Evolutionary conservation across 331 rosid genomes (phyloP).

Genomic region (Rosa hybrid): DNA sequence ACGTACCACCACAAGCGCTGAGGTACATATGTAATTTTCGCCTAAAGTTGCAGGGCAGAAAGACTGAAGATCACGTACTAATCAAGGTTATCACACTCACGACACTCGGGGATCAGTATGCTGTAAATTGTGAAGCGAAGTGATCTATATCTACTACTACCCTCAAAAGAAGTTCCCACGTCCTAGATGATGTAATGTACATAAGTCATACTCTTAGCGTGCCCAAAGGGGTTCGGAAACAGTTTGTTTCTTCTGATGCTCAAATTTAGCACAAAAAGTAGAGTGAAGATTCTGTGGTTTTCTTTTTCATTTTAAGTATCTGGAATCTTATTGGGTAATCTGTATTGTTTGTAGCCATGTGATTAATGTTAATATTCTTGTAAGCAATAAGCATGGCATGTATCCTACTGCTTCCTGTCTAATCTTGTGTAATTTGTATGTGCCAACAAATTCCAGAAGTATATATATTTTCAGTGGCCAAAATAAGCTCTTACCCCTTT

Average conservation of each 20-base stretch:
- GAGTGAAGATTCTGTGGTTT: conserved; percentile 23
- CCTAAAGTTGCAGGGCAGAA: conserved; percentile 43
- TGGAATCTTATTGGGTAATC: conserved; percentile 18
- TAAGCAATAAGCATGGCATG: conserved; percentile 8
- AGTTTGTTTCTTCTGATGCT: conserved; percentile 34
- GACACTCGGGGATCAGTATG: conserved; percentile 19
- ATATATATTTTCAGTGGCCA: not conserved
- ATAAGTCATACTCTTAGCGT: conserved; percentile 36
- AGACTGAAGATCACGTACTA: conserved; percentile 25
- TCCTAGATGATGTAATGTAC: conserved; percentile 48
- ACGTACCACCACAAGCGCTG: conserved; percentile 15
- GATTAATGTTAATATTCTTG: conserved; percentile 9
- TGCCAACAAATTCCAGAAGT: not conserved
- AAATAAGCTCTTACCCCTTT: not conserved
- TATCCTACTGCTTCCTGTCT: not conserved
- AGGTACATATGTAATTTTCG: conserved; percentile 38
- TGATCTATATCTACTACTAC: not conserved
- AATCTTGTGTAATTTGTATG: not conserved
- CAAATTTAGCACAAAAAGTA: conserved; percentile 28
- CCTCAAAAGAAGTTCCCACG: conserved; percentile 29
- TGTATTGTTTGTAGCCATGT: conserved; percentile 20
- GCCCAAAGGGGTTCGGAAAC: conserved; percentile 52
- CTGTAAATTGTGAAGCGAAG: conserved; percentile 20
- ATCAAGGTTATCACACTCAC: conserved; percentile 24
- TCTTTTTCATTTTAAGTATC: conserved; percentile 11